Percentiles rank a stretch among this genome's conserved stretches.
Conservation (phyloP, 2,329 filamentous ascomycete genomes). For the Colletotrichum magnum region DNA sequence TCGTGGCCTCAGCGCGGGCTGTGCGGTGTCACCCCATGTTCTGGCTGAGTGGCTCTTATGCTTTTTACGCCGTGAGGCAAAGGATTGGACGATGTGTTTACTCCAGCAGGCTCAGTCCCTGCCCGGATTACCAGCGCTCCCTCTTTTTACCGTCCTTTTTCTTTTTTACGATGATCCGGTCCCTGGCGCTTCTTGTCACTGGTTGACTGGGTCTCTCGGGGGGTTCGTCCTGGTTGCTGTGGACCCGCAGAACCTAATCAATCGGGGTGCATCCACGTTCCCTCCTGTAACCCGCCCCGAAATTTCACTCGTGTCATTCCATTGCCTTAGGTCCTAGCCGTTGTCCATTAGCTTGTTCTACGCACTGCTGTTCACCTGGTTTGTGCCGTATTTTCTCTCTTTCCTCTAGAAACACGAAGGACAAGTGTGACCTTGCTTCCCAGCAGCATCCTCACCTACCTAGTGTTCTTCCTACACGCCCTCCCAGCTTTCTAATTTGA, state of each 20-base stretch:
- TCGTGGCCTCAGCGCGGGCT: slow-evolving; percentile 18
- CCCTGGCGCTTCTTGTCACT: slow-evolving; percentile 5
- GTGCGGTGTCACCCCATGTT: slow-evolving; percentile 36
- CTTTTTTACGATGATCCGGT: slow-evolving; percentile 27
- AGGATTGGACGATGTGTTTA: slow-evolving; percentile 4
- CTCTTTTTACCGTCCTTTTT: slow-evolving; percentile 2
- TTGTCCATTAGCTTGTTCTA: not conserved
- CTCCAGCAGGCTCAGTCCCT: slow-evolving; percentile 33
- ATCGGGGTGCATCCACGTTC: slow-evolving; percentile 31
- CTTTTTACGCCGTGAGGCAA: slow-evolving; percentile 1
- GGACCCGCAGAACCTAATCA: slow-evolving; percentile 38
- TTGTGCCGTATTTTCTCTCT: slow-evolving; percentile 10
- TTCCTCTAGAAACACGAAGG: not conserved
- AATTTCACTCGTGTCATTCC: slow-evolving; percentile 35
- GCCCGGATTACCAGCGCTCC: slow-evolving; percentile 34
- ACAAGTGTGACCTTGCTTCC: slow-evolving; percentile 41
- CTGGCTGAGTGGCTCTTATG: not conserved
- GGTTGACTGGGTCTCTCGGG: slow-evolving; percentile 14
- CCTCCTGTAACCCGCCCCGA: slow-evolving; percentile 19
- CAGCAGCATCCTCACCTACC: slow-evolving; percentile 28
- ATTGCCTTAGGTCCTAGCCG: slow-evolving; percentile 20
- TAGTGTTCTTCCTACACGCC: not conserved
- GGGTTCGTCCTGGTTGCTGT: slow-evolving; percentile 36
- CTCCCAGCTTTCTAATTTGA: slow-evolving; percentile 9
- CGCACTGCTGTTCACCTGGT: not conserved